A percentile compares a stretch with the other conserved stretches of the same genome.
Conservation (phyloP, 495 filamentous ascomycete species). For the Talaromyces adpressus region DNA sequence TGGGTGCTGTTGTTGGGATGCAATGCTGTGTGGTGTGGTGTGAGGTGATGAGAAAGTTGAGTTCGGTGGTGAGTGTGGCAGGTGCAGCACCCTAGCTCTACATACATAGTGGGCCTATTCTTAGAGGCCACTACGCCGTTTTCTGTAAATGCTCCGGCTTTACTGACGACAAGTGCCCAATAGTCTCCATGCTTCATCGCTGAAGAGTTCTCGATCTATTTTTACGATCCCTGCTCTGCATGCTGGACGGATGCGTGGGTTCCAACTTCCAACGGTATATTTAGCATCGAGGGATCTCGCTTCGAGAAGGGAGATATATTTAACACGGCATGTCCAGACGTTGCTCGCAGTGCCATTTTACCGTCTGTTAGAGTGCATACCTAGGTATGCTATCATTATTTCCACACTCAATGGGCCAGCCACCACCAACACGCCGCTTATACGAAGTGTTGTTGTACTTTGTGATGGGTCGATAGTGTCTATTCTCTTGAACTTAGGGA, state of each 20-base stretch:
- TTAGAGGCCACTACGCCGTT: background rate
- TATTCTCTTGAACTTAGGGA: background rate
- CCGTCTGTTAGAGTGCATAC: background rate
- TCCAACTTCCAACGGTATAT: background rate
- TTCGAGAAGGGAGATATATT: background rate
- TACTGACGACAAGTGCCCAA: background rate
- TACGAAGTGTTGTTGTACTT: background rate
- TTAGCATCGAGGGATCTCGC: background rate
- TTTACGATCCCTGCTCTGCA: background rate
- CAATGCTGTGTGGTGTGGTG: background rate
- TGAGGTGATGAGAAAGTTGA: background rate
- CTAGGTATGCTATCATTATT: too few species aligned
- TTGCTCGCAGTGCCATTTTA: background rate
- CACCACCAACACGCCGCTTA: background rate
- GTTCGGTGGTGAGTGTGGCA: background rate
- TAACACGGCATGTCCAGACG: background rate
- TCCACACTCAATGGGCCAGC: background rate
- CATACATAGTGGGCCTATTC: background rate
- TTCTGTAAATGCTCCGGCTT: constrained; percentile 1
- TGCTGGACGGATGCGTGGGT: background rate
- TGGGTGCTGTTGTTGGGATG: background rate
- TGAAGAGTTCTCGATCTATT: background rate
- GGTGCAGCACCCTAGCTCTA: background rate
- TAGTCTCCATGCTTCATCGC: background rate
- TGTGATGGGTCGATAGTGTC: background rate